phyloP scores from a whole-genome alignment of 129 eudicot species.

The Logfia minima region DNA sequence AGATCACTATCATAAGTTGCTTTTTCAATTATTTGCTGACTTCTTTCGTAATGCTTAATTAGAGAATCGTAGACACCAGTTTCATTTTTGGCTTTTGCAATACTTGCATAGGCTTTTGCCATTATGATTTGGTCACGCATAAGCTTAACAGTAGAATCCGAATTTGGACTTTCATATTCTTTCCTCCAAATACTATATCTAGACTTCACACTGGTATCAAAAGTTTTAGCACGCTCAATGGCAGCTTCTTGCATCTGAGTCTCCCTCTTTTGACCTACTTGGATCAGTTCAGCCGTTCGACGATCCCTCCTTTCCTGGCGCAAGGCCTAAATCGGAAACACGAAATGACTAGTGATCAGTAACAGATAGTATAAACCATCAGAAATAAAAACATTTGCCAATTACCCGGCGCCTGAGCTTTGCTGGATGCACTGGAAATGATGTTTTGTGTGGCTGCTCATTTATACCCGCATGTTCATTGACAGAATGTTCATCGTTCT shows the following conservation, averaged over 20 bases:
- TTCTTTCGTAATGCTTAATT: conserved; percentile 65
- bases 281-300: conserved; percentile 65
- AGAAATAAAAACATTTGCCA: neutral
- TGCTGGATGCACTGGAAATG: conserved; percentile 54
- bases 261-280: conserved; percentile 56
- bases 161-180: conserved; percentile 87
- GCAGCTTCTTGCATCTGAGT: conserved; percentile 78
- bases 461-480: conserved; percentile 34
- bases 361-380: neutral
- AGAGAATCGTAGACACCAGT: conserved; percentile 59
- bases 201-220: conserved; percentile 69
- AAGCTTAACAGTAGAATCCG: conserved; percentile 88
- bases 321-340: conserved; percentile 50
- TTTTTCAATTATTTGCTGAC: conserved; percentile 67
- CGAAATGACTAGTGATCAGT: conserved; percentile 1
- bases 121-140: conserved; percentile 96
- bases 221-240: conserved; percentile 59
- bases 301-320: conserved; percentile 80
- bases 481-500: conserved; percentile 26
- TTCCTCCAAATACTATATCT: conserved; percentile 93
- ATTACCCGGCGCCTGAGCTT: conserved; percentile 81
- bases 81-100: conserved; percentile 82
- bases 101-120: conserved; percentile 95
- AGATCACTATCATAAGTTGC: conserved; percentile 84
- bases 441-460: conserved; percentile 33